Base-by-base conservation (phyloP, 257 asterid genomes). In the Parsonsia alboflavescens region DNA sequence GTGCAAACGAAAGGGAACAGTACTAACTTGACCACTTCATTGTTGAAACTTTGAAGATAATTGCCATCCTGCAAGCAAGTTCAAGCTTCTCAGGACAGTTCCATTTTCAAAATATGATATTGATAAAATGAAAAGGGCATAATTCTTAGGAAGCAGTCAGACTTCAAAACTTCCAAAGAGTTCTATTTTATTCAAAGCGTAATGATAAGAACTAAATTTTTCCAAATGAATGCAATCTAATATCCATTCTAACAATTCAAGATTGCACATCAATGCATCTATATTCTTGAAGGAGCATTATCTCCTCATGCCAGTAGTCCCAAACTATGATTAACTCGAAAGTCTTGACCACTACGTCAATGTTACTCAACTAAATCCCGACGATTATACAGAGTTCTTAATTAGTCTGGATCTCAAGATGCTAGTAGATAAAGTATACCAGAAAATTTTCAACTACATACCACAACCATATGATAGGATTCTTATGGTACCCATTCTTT, bases 401-500 rank as follows among this genome's bases (percentile, higher is more conserved):
- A 6, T 5, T 11, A 75, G 42, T 28, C 21, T 62, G 44, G 17
- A 28, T 33, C 52, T 26, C 7, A 24, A 30, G 42, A 39, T 45
- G 73, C 73, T 46, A 71, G 16, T 10, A 59, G 15, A 49, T 21
- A 16, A 48, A 74, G 48, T 53, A 68, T 39, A 70, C 73, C 75
- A 61, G 72, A 53, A 62, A 52, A 44, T 61, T 49, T 30, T 30
- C 42, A 64, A 61, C 54, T 48, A 50, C 81, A 50, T 82, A 91
- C 97, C 90, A 74, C 33, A 70, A 88, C 81, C 65, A 88, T 70
- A 22, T 45, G 88, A 78, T 81, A 85, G 50, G 95, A 87, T 62
- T 86, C 83, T 90, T 92, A 72, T 87, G 97, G 79, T 92, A 90
- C 67, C 89, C 93, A 87, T 92, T 92, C 80, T 92, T 90, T 73